Conservation (phyloP, 495 filamentous ascomycete species). For the Xylaria grammica region DNA sequence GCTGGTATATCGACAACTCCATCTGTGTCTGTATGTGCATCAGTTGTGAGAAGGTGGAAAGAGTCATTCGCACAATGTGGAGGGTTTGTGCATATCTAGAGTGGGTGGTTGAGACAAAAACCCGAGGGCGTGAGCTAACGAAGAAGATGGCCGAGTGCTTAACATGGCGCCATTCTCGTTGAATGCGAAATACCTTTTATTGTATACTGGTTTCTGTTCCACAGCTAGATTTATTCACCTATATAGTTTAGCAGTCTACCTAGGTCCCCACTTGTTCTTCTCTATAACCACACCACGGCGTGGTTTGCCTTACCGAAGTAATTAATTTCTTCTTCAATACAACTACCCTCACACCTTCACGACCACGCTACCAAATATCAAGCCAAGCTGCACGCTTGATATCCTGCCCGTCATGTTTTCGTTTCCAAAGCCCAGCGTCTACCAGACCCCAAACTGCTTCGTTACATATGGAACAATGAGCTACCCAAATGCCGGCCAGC, state of each 20-base stretch:
- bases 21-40: conserved; percentile 6
- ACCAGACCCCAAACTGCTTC: conserved; percentile 73
- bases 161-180: conserved; percentile 19
- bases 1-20: conserved; percentile 1
- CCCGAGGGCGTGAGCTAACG: conserved; percentile 21
- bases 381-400: background rate
- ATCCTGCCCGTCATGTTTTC: conserved; percentile 59
- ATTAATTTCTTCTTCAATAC: conserved; percentile 15
- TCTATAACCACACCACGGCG: conserved; percentile 14
- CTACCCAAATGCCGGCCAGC: conserved; percentile 71
- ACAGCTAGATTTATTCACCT: background rate
- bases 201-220: background rate
- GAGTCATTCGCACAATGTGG: conserved; percentile 13
- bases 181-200: background rate
- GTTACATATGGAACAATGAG: conserved; percentile 69
- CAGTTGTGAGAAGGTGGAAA: background rate
- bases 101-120: conserved; percentile 7
- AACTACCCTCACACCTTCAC: background rate
- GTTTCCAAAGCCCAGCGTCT: conserved; percentile 57
- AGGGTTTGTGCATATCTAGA: conserved; percentile 22
- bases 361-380: background rate
- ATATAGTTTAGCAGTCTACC: background rate
- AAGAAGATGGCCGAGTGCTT: conserved; percentile 28
- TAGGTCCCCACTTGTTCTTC: background rate
- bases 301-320: conserved; percentile 12